A percentile compares a stretch with the other conserved stretches of the same genome.
phyloP scores from a whole-genome alignment of 208 protist genomes.

The Ichthyophonus hoferi region DNA sequence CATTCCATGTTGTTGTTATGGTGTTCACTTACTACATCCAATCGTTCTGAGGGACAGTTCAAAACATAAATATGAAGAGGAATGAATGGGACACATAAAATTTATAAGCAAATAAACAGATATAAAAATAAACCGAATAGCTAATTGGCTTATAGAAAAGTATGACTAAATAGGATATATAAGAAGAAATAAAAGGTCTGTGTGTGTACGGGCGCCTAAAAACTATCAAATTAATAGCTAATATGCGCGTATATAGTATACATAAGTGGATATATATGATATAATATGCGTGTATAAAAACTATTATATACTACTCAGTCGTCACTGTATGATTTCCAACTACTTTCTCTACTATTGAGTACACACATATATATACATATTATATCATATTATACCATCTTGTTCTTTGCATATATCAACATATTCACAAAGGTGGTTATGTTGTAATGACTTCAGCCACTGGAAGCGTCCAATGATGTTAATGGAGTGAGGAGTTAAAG shows the following conservation, averaged over 20 bases:
- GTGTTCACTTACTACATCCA: not conserved
- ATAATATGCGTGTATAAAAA: not conserved
- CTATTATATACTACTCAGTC: not conserved
- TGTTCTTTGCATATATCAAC: constrained; percentile 1
- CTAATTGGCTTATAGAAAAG: too few species aligned
- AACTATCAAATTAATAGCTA: too few species aligned
- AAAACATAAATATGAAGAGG: not conserved
- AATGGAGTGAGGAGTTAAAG: constrained; percentile 15
- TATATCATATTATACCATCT: not conserved
- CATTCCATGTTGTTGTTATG: not conserved
- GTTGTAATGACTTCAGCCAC: not conserved
- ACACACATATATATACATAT: not conserved
- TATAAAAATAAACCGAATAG: too few species aligned
- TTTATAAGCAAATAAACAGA: too few species aligned
- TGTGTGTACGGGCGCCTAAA: not conserved
- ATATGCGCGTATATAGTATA: not conserved
- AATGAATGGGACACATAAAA: not conserved
- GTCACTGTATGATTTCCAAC: too few species aligned
- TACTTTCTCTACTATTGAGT: too few species aligned
- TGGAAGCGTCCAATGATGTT: constrained; percentile 32
- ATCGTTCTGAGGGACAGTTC: not conserved
- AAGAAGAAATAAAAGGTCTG: not conserved
- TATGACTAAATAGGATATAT: too few species aligned
- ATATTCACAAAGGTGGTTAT: constrained; percentile 10
- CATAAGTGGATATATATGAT: not conserved